Evolutionary conservation across 2,329 filamentous ascomycete species (phyloP).

Genomic region (Trichophaea hybrida): DNA sequence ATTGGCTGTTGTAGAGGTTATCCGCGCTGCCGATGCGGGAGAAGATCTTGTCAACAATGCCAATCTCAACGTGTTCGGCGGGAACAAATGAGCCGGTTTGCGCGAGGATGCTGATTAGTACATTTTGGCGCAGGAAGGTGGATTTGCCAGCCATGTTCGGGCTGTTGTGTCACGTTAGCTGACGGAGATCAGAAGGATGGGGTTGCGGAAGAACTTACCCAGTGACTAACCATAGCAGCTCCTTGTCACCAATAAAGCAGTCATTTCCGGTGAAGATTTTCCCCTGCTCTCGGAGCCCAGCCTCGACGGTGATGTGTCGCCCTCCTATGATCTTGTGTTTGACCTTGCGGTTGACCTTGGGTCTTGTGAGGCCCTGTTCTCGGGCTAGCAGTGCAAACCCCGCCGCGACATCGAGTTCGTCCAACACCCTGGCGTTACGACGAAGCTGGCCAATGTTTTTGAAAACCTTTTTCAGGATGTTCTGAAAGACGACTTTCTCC

Average conservation of each 20-base stretch:
- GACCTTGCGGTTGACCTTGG: constrained; percentile 45
- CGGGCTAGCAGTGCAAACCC: constrained; percentile 68
- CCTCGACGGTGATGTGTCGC: constrained; percentile 82
- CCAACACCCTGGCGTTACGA: constrained; percentile 77
- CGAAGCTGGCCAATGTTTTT: constrained; percentile 71
- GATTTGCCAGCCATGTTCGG: constrained; percentile 99
- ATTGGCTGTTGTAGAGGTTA: constrained; percentile 86
- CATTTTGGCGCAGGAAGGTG: constrained; percentile 90
- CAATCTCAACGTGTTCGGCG: constrained; percentile 69
- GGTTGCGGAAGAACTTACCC: constrained; percentile 17
- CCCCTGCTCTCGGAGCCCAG: constrained; percentile 63
- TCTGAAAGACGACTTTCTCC: constrained; percentile 65
- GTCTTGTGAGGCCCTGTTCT: constrained; percentile 60
- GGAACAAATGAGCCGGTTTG: constrained; percentile 90
- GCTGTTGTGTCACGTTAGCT: constrained; percentile 29
- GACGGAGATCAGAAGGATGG: background rate
- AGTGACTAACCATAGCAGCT: constrained; percentile 35
- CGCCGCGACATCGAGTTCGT: constrained; percentile 81
- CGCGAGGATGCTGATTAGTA: constrained; percentile 81
- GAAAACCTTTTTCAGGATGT: constrained; percentile 48
- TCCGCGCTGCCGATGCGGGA: constrained; percentile 67
- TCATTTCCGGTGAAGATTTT: constrained; percentile 75
- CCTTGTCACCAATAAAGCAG: constrained; percentile 64
- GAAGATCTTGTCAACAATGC: constrained; percentile 91
- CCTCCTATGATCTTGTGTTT: constrained; percentile 67